Conservation (phyloP, 352 stramenopile species). For the Globisporangium paddicum region DNA sequence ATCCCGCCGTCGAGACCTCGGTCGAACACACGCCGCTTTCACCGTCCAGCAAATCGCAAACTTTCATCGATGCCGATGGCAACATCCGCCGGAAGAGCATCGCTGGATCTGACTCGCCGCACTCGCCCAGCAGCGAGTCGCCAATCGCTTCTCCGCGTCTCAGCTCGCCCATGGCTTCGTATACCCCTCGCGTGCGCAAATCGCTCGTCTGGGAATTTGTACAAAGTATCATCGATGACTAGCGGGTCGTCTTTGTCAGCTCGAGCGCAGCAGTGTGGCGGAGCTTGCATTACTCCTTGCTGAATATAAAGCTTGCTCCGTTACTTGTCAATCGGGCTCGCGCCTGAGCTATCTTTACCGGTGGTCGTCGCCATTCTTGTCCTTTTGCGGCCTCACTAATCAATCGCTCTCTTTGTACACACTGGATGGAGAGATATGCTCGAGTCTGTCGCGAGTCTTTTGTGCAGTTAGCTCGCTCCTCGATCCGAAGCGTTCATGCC, state of each 20-base stretch:
- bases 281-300: too few relatives aligned
- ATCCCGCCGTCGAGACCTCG: conserved; percentile 28
- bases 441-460: background rate
- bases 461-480: background rate
- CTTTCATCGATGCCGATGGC: conserved; percentile 29
- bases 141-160: background rate
- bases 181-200: conserved; percentile 2
- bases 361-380: background rate
- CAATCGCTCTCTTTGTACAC: background rate
- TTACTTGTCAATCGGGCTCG: background rate
- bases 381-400: too few relatives aligned
- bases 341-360: conserved; percentile 1
- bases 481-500: background rate
- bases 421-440: background rate
- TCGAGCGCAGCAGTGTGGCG: too few relatives aligned
- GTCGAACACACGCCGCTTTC: conserved; percentile 16
- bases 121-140: background rate
- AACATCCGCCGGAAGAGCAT: conserved; percentile 29
- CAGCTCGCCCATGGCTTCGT: background rate
- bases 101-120: background rate
- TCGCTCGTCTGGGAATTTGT: conserved; percentile 29
- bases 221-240: conserved; percentile 24
- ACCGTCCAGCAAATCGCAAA: conserved; percentile 21
- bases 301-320: conserved; percentile 9
- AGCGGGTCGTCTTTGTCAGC: too few relatives aligned